These are phyloP conservation scores for Plasmodium yoelii DNA, from an alignment of 169 alveolate species.

Conservation along the genomic window DNA sequence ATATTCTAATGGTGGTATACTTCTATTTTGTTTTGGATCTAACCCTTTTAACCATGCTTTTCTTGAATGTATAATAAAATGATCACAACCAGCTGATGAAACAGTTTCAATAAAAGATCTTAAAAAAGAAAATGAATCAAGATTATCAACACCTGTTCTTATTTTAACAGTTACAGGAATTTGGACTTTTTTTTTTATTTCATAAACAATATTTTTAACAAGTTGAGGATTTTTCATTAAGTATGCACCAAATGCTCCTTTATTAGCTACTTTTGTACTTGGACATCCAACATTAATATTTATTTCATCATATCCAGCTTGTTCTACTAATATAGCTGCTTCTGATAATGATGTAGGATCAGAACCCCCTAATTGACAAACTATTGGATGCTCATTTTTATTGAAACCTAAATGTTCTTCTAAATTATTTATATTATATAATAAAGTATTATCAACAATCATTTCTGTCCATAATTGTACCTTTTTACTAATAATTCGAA, in stretches of 20 bases:
- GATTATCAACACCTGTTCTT: slow-evolving; percentile 96
- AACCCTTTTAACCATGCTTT: slow-evolving; percentile 95
- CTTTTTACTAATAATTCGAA: slow-evolving; percentile 88
- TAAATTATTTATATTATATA: slow-evolving; percentile 79
- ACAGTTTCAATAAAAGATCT: slow-evolving; percentile 83
- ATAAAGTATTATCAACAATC: slow-evolving; percentile 90
- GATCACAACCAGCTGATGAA: slow-evolving; percentile 89
- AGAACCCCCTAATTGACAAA: slow-evolving; percentile 96
- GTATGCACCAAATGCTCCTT: slow-evolving; percentile 97
- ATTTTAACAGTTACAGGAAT: slow-evolving; percentile 95
- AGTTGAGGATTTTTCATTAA: slow-evolving; percentile 94
- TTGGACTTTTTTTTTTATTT: slow-evolving; percentile 72
- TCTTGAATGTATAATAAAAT: slow-evolving; percentile 95
- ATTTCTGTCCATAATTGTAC: slow-evolving; percentile 95
- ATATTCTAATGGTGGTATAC: slow-evolving; percentile 93
- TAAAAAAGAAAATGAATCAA: slow-evolving; percentile 88
- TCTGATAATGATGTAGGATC: slow-evolving; percentile 89
- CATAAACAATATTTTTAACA: slow-evolving; percentile 89
- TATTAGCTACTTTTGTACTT: slow-evolving; percentile 90
- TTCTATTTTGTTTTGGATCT: slow-evolving; percentile 94
- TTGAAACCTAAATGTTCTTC: slow-evolving; percentile 79
- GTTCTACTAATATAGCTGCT: slow-evolving; percentile 91
- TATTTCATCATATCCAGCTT: slow-evolving; percentile 93
- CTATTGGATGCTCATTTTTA: slow-evolving; percentile 89
- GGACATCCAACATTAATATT: slow-evolving; percentile 97